Evolutionary conservation across 2,329 filamentous ascomycete species (phyloP).

Genomic region (Colletotrichum somersetense): DNA sequence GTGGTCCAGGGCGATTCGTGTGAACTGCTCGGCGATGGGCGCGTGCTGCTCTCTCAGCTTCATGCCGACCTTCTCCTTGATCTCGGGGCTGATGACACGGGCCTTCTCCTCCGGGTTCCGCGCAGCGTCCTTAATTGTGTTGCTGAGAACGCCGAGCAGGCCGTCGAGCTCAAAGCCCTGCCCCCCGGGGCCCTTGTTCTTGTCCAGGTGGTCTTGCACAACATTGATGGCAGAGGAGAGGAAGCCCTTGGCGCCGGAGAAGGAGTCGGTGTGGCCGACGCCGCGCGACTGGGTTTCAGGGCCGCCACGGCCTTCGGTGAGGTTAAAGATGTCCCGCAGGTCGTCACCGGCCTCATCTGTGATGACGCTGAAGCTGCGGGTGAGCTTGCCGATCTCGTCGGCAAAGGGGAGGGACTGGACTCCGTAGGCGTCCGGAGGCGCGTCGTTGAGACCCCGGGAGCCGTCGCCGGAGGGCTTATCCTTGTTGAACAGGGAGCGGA

Average conservation of each 20-base stretch:
- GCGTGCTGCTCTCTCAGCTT: constrained; percentile 58
- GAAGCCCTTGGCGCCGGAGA: constrained; percentile 52
- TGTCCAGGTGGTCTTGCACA: constrained; percentile 57
- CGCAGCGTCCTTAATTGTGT: constrained; percentile 58
- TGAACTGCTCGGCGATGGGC: constrained; percentile 60
- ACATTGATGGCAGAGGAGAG: constrained; percentile 57
- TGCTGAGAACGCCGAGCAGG: constrained; percentile 57
- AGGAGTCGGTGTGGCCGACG: constrained; percentile 42
- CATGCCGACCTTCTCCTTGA: constrained; percentile 58
- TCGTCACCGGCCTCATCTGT: constrained; percentile 58
- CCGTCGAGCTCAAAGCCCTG: constrained; percentile 57
- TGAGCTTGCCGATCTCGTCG: constrained; percentile 58
- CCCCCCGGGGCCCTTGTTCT: constrained; percentile 46
- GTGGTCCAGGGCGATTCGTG: constrained; percentile 59
- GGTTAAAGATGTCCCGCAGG: constrained; percentile 57
- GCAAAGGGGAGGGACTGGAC: constrained; percentile 59
- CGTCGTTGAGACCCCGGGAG: constrained; percentile 49
- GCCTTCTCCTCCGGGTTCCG: constrained; percentile 62
- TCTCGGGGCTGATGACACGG: constrained; percentile 59
- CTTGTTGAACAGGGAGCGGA: constrained; percentile 58
- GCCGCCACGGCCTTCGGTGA: constrained; percentile 52
- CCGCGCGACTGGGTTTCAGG: constrained; percentile 47
- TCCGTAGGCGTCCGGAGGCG: constrained; percentile 57
- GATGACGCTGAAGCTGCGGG: constrained; percentile 55
- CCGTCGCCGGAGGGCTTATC: constrained; percentile 44